phyloP scores from a whole-genome alignment of 2,329 filamentous ascomycete species.

The Conoideocrella luteorostrata region DNA sequence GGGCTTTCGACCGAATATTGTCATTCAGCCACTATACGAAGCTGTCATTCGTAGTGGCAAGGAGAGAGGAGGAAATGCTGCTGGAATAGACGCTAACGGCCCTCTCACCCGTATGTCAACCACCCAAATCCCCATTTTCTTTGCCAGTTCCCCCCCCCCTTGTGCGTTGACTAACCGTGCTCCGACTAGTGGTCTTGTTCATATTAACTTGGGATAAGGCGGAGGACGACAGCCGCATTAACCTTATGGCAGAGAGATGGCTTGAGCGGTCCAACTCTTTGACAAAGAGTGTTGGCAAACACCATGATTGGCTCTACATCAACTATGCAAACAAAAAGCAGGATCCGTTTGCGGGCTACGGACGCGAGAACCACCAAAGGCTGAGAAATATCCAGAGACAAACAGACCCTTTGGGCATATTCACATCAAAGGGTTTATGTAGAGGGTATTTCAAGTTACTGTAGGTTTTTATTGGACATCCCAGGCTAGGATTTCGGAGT shows the following conservation, averaged over 20 bases:
- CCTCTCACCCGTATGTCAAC: background rate
- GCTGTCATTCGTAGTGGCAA: background rate
- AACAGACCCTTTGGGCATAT: background rate
- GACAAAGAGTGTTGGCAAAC: background rate
- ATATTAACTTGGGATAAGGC: background rate
- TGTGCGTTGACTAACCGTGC: too few relatives aligned
- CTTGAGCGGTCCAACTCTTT: background rate
- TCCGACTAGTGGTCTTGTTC: background rate
- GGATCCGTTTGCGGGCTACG: background rate
- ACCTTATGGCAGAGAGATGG: background rate
- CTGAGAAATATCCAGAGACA: background rate
- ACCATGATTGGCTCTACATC: background rate
- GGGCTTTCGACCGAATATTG: background rate
- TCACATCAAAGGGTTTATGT: background rate
- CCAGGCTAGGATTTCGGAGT: too few relatives aligned
- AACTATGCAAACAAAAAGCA: background rate
- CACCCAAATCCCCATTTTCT: background rate
- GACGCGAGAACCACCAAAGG: background rate
- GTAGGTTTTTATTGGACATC: too few relatives aligned
- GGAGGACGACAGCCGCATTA: background rate
- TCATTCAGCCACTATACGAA: background rate
- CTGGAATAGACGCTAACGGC: background rate
- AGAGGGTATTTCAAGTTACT: background rate
- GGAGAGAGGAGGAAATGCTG: background rate
- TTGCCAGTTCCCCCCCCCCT: too few relatives aligned